These are phyloP conservation scores for Didymella lethalis DNA, from an alignment of 2,329 filamentous ascomycete genomes.

Conservation along the genomic window DNA sequence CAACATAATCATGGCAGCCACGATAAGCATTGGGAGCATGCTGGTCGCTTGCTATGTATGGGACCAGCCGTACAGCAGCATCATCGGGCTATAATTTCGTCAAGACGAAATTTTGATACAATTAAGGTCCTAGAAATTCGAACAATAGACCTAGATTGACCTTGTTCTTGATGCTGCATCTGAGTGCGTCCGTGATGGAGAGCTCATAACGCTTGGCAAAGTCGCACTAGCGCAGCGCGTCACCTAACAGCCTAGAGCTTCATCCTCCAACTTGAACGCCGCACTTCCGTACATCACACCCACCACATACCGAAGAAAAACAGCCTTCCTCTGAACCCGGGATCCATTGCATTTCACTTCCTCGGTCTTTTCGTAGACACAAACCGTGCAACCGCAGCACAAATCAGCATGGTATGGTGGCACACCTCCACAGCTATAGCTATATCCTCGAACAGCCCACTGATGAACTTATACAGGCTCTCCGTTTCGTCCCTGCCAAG, in stretches of 20 bases:
- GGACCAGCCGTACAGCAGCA: constrained; percentile 42
- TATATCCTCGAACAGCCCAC: not conserved
- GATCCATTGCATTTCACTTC: not conserved
- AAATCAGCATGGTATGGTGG: constrained; percentile 27
- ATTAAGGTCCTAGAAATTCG: not conserved
- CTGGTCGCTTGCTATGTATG: constrained; percentile 46
- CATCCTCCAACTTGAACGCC: constrained; percentile 26
- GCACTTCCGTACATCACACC: constrained; percentile 9
- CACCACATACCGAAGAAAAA: not conserved
- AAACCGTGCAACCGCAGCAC: not conserved
- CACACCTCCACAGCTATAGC: constrained; percentile 4
- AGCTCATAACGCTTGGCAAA: constrained; percentile 1
- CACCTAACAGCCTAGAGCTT: constrained; percentile 43
- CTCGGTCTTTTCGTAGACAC: not conserved
- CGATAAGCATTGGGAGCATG: constrained; percentile 83
- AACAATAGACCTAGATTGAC: not conserved
- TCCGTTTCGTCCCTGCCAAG: constrained; percentile 84
- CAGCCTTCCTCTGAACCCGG: not conserved
- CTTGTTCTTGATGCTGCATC: not conserved
- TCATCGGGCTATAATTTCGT: constrained; percentile 26
- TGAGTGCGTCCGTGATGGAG: not conserved
- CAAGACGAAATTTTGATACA: not conserved
- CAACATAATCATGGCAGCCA: constrained; percentile 87
- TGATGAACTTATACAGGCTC: constrained; percentile 62
- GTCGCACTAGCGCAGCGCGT: constrained; percentile 36